Conservation (phyloP, 306 rosid genomes). For the Prunus fruticosa region DNA sequence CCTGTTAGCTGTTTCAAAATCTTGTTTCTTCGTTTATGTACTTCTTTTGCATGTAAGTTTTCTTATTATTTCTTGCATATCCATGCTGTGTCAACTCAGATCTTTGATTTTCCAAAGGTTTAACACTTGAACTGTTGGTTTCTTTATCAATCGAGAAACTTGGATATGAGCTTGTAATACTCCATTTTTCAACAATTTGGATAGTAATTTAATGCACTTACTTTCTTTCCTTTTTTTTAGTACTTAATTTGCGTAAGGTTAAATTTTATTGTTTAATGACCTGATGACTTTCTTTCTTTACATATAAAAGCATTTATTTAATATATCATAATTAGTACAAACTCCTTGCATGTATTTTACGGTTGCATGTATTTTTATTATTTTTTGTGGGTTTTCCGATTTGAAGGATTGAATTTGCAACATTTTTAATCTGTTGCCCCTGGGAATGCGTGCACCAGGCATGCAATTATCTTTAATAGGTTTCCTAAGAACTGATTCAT, state of each 20-base stretch:
- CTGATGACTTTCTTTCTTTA: not conserved
- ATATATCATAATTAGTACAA: not conserved
- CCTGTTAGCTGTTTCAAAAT: slow-evolving; percentile 8
- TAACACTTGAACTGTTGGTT: not conserved
- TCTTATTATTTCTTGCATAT: not conserved
- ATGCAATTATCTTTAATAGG: not conserved
- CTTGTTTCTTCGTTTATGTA: slow-evolving; percentile 15
- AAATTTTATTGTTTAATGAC: not conserved
- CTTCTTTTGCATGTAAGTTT: slow-evolving; percentile 9
- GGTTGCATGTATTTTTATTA: not conserved
- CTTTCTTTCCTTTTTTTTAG: not conserved
- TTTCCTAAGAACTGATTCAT: not conserved
- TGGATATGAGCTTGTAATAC: not conserved
- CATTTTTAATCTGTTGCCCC: not conserved
- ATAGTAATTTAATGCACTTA: not conserved
- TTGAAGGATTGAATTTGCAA: not conserved
- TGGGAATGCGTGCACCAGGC: not conserved
- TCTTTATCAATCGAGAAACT: not conserved
- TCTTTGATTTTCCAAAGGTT: not conserved
- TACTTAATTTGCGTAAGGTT: not conserved
- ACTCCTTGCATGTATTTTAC: not conserved
- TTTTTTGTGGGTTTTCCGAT: not conserved
- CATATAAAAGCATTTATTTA: not conserved
- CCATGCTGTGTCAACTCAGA: not conserved
- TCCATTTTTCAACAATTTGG: not conserved